These are phyloP conservation scores for Xylaria grammica DNA, from an alignment of 495 filamentous ascomycete species.

Conservation along the genomic window DNA sequence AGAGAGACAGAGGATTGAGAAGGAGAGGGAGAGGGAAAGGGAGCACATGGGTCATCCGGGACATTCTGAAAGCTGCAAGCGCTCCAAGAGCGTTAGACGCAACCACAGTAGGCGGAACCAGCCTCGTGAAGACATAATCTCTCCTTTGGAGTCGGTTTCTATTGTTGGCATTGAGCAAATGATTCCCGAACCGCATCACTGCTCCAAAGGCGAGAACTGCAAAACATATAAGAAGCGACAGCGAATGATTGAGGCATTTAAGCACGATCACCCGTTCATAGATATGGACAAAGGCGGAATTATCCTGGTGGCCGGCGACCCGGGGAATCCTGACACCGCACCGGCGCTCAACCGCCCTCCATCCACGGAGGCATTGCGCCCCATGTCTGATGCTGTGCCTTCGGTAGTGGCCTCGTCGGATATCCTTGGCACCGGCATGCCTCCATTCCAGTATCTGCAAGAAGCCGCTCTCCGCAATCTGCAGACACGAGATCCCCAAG, in stretches of 20 bases:
- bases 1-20: conserved; percentile 42
- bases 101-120: conserved; percentile 47
- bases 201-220: conserved; percentile 90
- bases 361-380: conserved; percentile 54
- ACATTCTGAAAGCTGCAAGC: conserved; percentile 48
- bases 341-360: conserved; percentile 47
- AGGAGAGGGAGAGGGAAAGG: conserved; percentile 38
- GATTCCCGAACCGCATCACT: conserved; percentile 81
- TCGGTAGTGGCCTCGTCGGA: conserved; percentile 92
- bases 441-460: conserved; percentile 70
- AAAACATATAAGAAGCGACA: conserved; percentile 78
- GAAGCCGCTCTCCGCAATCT: conserved; percentile 71
- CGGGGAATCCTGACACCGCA: conserved; percentile 71
- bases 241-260: conserved; percentile 67
- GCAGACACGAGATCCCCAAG: conserved; percentile 77
- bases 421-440: conserved; percentile 70
- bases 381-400: conserved; percentile 67
- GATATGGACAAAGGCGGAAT: conserved; percentile 61
- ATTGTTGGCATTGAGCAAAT: conserved; percentile 92
- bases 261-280: conserved; percentile 70
- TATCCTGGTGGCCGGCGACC: conserved; percentile 70
- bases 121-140: conserved; percentile 66
- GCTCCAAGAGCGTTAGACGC: conserved; percentile 45
- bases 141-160: conserved; percentile 80
- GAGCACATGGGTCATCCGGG: conserved; percentile 34